A percentile compares a stretch with the other conserved stretches of the same genome.
These are phyloP conservation scores for Diplogelasinospora grovesii DNA, from an alignment of 495 filamentous ascomycete species.

Conservation along the genomic window DNA sequence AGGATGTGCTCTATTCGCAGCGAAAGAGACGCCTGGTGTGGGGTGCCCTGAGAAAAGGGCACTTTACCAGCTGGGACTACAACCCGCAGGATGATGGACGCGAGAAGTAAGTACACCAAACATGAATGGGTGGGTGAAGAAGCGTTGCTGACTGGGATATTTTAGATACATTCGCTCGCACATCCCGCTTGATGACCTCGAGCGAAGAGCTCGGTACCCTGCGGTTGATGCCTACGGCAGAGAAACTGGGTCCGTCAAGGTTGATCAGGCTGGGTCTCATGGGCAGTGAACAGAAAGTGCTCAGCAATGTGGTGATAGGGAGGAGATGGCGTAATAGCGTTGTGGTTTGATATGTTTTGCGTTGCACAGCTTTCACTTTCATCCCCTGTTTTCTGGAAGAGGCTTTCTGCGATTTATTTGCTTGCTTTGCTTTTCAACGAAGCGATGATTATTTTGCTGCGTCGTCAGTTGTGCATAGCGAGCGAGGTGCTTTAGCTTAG, in stretches of 20 bases:
- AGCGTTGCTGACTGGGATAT: not conserved
- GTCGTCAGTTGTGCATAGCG: too few species aligned
- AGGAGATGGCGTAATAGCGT: too few species aligned
- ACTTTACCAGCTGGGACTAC: constrained; percentile 69
- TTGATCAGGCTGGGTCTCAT: constrained; percentile 42
- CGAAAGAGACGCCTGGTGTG: constrained; percentile 65
- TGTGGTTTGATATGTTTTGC: too few species aligned
- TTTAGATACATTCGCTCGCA: constrained; percentile 59
- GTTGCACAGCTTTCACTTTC: too few species aligned
- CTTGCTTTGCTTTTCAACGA: too few species aligned
- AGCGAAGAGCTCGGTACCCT: constrained; percentile 58
- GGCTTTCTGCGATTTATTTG: too few species aligned
- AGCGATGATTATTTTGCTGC: too few species aligned
- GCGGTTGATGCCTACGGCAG: constrained; percentile 54
- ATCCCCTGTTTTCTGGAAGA: too few species aligned
- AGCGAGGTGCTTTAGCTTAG: too few species aligned
- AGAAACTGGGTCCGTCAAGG: constrained; percentile 29
- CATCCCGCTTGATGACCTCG: constrained; percentile 61
- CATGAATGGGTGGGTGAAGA: not conserved
- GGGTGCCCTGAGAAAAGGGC: constrained; percentile 64
- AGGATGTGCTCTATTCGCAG: constrained; percentile 64
- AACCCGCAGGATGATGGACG: constrained; percentile 65
- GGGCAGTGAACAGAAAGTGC: constrained; percentile 38
- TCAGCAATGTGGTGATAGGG: too few species aligned
- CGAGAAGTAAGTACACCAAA: constrained; percentile 63